Base-by-base conservation (phyloP, 202 grass and related monocot species). In the Musa balbisiana region DNA sequence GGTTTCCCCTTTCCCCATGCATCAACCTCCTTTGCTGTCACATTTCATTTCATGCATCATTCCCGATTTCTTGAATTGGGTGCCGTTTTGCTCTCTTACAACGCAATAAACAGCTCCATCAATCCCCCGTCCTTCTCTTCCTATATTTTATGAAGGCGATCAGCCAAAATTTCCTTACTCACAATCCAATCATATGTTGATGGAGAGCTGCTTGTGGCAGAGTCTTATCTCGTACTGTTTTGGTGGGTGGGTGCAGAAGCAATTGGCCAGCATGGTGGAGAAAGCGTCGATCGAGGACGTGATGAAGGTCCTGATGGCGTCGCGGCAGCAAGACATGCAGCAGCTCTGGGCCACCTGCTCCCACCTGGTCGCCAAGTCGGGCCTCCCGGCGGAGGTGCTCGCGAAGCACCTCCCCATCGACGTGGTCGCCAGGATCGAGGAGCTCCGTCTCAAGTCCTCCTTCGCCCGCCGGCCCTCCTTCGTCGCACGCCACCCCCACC, bases 331-430 rank as follows among this genome's bases (percentile, higher is more conserved):
- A 78, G 95, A 99, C 77, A 91, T 94, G 85, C 95, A 95, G 75
- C 90, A 99, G 84, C 85, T 95, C 1, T 99, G 95, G 95, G 83
- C 83, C 50, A 90, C 87, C 12, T 99, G 95, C 72, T 99, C 95
- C 17, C 88, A 90, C 81, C 89, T 99, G 22, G 91, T 99, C 20
- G 95, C 95, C 33, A 91, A 90, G 68, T 99, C 95, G 0, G 95
- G 95, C 50, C 95, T 99, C 73, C 92, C 95, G 9, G 78, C 91
- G 3, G 95, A 99, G 22, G 87, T 99, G 53, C 91, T 99, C 50
- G 91, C 95, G 23, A 99, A 99, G 83, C 95, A 99, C 80, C 91
- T 99, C 79, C 95, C 95, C 2, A 90, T 99, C 63, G 95, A 99
- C 62, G 92, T 99, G 26, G 91, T 99, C 22, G 87, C 89, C 53